Conservation (phyloP, 805 yeast genomes). For the Priceomyces castillae region DNA sequence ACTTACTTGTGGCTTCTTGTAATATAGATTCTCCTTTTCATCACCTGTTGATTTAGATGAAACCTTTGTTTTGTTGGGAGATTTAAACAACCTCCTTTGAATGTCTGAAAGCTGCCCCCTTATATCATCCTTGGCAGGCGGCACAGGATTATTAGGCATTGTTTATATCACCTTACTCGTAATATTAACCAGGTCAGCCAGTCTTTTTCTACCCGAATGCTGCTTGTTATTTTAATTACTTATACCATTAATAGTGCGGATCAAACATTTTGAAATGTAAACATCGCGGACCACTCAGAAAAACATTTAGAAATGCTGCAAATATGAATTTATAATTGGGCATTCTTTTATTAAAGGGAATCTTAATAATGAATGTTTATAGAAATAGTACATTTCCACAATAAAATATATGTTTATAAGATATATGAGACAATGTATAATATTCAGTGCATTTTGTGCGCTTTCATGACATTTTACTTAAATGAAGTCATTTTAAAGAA, state of each 20-base stretch:
- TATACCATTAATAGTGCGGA: neutral
- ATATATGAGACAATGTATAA: too few relatives aligned
- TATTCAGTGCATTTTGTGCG: too few relatives aligned
- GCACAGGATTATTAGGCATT: conserved; percentile 8
- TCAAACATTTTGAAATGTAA: neutral
- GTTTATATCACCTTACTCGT: neutral
- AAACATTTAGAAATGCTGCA: neutral
- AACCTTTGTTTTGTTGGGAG: conserved; percentile 3
- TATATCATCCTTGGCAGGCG: conserved; percentile 24
- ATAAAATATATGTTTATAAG: too few relatives aligned
- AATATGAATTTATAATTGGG: neutral
- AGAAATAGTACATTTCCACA: too few relatives aligned
- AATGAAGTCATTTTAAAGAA: too few relatives aligned
- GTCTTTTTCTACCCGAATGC: neutral
- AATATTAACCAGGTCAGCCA: neutral
- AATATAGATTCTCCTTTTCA: conserved; percentile 1
- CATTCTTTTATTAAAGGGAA: too few relatives aligned
- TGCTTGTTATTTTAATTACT: neutral
- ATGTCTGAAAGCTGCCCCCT: conserved; percentile 40
- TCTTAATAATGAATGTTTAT: too few relatives aligned
- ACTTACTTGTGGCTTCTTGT: neutral
- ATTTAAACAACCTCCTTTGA: conserved; percentile 32
- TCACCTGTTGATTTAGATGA: conserved; percentile 2
- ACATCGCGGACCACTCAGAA: conserved; percentile 1
- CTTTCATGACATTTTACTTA: too few relatives aligned